Conservation (phyloP, 2,329 filamentous ascomycete species). For the Verticillium isaacii region DNA sequence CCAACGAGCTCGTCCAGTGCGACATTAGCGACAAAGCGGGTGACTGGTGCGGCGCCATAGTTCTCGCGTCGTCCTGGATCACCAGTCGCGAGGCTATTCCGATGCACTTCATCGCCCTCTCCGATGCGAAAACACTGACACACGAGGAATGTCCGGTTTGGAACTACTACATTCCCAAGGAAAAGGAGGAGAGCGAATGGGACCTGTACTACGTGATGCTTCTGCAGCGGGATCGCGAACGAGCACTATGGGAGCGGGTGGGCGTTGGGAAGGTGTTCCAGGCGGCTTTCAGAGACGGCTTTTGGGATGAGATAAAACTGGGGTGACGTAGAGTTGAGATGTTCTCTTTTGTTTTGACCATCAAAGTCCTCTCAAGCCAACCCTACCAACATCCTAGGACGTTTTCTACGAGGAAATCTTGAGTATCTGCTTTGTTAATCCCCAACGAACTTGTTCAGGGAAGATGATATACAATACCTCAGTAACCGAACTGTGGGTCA, state of each 20-base stretch:
- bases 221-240: constrained; percentile 23
- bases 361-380: too few relatives aligned
- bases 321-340: background rate
- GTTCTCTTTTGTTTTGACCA: too few relatives aligned
- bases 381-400: too few relatives aligned
- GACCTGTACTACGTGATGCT: constrained; percentile 27
- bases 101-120: constrained; percentile 25
- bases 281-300: background rate
- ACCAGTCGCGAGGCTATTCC: background rate
- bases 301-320: background rate
- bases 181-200: constrained; percentile 25
- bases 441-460: too few relatives aligned
- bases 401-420: too few relatives aligned
- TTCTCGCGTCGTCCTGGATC: constrained; percentile 17
- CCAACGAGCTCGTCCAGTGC: constrained; percentile 12
- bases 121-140: constrained; percentile 26
- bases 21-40: constrained; percentile 20
- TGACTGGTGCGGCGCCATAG: constrained; percentile 26
- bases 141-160: constrained; percentile 22
- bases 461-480: too few relatives aligned
- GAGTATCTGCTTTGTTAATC: too few relatives aligned
- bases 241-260: constrained; percentile 70
- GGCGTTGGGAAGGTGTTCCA: constrained; percentile 72
- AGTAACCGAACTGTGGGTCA: too few relatives aligned
- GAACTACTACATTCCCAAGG: constrained; percentile 28